Evolutionary conservation across 352 stramenopile genomes (phyloP), one percentile per base, ranked within the genome.

Genomic region (Phytophthora boehmeriae): DNA sequence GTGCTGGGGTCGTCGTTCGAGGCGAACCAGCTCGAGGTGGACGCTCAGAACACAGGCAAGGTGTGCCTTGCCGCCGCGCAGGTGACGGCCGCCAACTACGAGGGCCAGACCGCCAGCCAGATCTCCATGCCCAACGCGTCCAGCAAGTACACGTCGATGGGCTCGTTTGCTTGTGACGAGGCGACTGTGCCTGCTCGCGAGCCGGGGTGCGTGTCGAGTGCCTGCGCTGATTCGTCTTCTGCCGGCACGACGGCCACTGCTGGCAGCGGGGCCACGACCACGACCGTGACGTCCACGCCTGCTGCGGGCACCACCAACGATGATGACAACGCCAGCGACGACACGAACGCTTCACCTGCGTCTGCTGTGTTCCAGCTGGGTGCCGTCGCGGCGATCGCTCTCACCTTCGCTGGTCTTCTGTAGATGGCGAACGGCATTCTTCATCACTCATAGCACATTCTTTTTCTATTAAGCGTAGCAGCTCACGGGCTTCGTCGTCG

Each of bases 121-220:
- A 72, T 79, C 32, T 79, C 71, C 14, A 63, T 79, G 54, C 71
- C 71, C 27, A 73, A 74, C 20, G 58, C 71, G 2, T 46, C 55
- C 41, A 62, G 32, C 55, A 76, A 76, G 59, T 59, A 71, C 52
- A 44, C 27, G 13, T 62, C 66, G 11, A 76, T 66, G 0, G 71
- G 71, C 10, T 52, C 61, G 22, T 23, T 52, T 5, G 16, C 54
- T 8, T 79, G 71, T 8, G 54, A 69, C 1, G 44, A 70, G 32
- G 36, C 39, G 1, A 78, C 17, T 10, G 42, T 59, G 16, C 70
- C 69, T 25, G 36, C 46, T 10, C 65, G 65, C 10, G 57, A 71
- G 57, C 59, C 65, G 5, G 22, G 49, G 25, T 71, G 64, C 22
- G 43, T 74, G n/a, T 58, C 53, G 20, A 63, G 28, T 36, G 49